A percentile compares a stretch with the other conserved stretches of the same genome.
Evolutionary conservation across 805 yeast species (phyloP).

Genomic region (Ogataea paraovalis): DNA sequence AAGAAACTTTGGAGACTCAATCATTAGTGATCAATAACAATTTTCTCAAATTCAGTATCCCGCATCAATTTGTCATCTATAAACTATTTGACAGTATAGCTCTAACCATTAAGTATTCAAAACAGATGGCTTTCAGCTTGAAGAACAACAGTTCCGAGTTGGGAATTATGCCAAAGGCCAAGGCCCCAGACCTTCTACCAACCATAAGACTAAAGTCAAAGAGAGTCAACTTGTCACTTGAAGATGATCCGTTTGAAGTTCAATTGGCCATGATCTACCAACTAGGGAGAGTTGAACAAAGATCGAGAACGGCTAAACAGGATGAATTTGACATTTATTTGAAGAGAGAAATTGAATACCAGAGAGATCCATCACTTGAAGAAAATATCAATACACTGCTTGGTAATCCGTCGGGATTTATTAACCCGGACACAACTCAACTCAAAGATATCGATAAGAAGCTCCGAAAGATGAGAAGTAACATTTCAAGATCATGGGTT

Average conservation of each 20-base stretch:
- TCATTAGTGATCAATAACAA: slow-evolving; percentile 23
- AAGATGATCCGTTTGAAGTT: slow-evolving; percentile 63
- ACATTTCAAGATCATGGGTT: slow-evolving; percentile 61
- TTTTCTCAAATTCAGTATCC: slow-evolving; percentile 53
- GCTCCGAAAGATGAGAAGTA: slow-evolving; percentile 20
- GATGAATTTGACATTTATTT: slow-evolving; percentile 15
- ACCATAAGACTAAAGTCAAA: slow-evolving; percentile 38
- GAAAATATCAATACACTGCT: slow-evolving; percentile 1
- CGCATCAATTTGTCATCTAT: slow-evolving; percentile 71
- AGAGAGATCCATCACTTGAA: background rate
- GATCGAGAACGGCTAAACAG: slow-evolving; percentile 41
- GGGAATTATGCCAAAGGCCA: slow-evolving; percentile 37
- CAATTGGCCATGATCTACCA: slow-evolving; percentile 55
- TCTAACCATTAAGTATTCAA: slow-evolving; percentile 60
- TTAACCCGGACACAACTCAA: background rate
- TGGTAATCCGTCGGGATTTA: slow-evolving; percentile 2
- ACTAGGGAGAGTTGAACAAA: slow-evolving; percentile 56
- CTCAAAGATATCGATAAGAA: slow-evolving; percentile 13
- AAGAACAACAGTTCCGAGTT: slow-evolving; percentile 34
- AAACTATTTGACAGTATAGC: slow-evolving; percentile 76
- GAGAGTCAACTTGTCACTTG: slow-evolving; percentile 44
- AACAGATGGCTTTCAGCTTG: slow-evolving; percentile 54
- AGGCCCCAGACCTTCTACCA: slow-evolving; percentile 35
- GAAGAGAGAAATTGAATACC: background rate
- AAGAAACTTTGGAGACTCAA: background rate